Percentiles rank a stretch among this genome's conserved stretches.
Evolutionary conservation across 169 alveolate genomes (phyloP).

Genomic region (Plasmodium berghei): DNA sequence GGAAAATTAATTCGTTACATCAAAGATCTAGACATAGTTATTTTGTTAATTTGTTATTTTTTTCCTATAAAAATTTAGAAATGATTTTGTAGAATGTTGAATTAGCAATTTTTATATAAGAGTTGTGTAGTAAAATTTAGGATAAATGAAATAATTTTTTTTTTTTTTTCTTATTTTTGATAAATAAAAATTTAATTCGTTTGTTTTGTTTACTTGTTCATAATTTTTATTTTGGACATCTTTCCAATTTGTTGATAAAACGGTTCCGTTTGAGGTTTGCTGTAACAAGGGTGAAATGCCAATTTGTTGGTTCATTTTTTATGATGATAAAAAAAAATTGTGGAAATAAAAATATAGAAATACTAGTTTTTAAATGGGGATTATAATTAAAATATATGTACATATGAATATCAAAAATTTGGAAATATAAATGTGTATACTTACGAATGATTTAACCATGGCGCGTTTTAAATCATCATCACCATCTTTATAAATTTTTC

Average conservation of each 20-base stretch:
- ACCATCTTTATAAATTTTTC: constrained; percentile 56
- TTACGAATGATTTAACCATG: constrained; percentile 59
- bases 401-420: no score
- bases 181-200: no score
- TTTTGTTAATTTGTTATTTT: no score
- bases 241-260: constrained; percentile 66
- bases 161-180: neutral
- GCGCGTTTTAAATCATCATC: constrained; percentile 63
- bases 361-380: neutral
- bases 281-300: neutral
- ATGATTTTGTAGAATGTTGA: no score
- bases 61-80: no score
- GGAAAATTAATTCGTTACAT: no score
- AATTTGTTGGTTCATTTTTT: no score
- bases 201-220: constrained; percentile 24
- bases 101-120: no score
- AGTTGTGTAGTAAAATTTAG: no score
- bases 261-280: constrained; percentile 66
- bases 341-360: constrained; percentile 3
- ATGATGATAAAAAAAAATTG: neutral
- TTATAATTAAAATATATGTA: no score
- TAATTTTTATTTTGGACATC: constrained; percentile 52
- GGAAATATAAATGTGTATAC: neutral
- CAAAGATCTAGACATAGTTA: no score
- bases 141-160: neutral